Base-by-base conservation (phyloP, 1,139 yeast species). In the Candida pseudoviswanathii region DNA sequence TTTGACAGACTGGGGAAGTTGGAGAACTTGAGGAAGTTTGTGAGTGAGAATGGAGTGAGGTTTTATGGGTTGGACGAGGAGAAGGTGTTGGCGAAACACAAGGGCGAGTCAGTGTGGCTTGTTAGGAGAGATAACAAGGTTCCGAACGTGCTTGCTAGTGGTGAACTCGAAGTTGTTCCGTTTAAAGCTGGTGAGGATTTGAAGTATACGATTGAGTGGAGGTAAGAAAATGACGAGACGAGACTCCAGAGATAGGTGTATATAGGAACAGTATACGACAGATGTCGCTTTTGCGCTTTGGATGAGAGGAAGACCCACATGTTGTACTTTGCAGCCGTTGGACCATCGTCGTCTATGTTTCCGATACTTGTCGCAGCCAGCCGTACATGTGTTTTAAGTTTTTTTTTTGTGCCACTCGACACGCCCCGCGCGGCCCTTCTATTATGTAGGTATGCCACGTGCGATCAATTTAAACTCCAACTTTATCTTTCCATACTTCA, bases 101-200 rank as follows among this genome's bases (percentile, higher is more conserved):
- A 42, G 75, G 74, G 48, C 79, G 81, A 55, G 47, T 45, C 53
- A 9, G 55, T 52, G 52, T 67, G 73, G 51, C 65, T 88, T 50
- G 80, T 81, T 42, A 80, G 76, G 63, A 70, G 80, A 43, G 71
- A 75, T 29, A 75, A 71, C 51, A 64, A 61, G 3, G 82, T 90
- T 25, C 96, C 96, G 1, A 85, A 83, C 31, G 62, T 75, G 5
- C 73, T 89, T 48, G 71, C 78, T 10, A 67, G 71, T 52, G 73
- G 62, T 37, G 75, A 71, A 4, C 65, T 84, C 32, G 73, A 75
- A 6, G 91, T 94, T 41, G 94, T 90, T 24, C 98, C 98, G n/a
- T 94, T 94, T 75, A 80, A 77, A 60, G 92, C 97, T 9, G 97
- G 96, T 22, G 84, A 87, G 49, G 78, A 73, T 50, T 75, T 94